Evolutionary conservation across 768 basidiomycete genomes (phyloP).

Genomic region (Boletus subparvulus): DNA sequence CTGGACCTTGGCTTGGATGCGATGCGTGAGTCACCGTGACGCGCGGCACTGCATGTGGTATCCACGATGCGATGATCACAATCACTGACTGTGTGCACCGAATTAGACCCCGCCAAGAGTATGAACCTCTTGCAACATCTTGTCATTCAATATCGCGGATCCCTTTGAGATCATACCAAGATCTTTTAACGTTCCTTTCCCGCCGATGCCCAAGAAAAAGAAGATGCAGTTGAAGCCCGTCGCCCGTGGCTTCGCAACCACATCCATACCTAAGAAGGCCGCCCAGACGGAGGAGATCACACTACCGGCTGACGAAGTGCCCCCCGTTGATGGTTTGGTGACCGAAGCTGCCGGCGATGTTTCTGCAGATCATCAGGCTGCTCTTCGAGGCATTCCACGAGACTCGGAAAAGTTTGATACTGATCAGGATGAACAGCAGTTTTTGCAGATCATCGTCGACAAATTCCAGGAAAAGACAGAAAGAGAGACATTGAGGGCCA

Average conservation of each 20-base stretch:
- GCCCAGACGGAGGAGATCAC: constrained; percentile 32
- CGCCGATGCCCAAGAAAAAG: constrained; percentile 77
- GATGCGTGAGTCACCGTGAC: neutral
- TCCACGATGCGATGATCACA: neutral
- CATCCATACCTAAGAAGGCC: constrained; percentile 78
- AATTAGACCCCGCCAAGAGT: too few relatives aligned
- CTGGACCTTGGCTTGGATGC: neutral
- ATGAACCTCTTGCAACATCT: too few relatives aligned
- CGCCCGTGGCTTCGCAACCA: constrained; percentile 76
- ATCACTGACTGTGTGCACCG: too few relatives aligned
- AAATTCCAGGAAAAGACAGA: constrained; percentile 85
- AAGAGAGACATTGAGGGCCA: constrained; percentile 69
- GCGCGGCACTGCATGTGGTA: neutral
- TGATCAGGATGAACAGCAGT: constrained; percentile 49
- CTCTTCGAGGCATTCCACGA: constrained; percentile 4
- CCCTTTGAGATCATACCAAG: neutral
- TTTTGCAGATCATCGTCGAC: constrained; percentile 73
- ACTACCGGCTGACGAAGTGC: constrained; percentile 8
- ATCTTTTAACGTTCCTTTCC: neutral
- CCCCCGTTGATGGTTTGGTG: constrained; percentile 1
- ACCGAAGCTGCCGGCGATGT: constrained; percentile 5
- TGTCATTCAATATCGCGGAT: neutral
- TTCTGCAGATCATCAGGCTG: constrained; percentile 6
- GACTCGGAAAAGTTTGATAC: constrained; percentile 32
- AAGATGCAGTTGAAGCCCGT: constrained; percentile 77